Percentiles rank a stretch among this genome's conserved stretches.
Evolutionary conservation across 495 filamentous ascomycete species (phyloP).

Genomic region (Hypoxylon trugodes): DNA sequence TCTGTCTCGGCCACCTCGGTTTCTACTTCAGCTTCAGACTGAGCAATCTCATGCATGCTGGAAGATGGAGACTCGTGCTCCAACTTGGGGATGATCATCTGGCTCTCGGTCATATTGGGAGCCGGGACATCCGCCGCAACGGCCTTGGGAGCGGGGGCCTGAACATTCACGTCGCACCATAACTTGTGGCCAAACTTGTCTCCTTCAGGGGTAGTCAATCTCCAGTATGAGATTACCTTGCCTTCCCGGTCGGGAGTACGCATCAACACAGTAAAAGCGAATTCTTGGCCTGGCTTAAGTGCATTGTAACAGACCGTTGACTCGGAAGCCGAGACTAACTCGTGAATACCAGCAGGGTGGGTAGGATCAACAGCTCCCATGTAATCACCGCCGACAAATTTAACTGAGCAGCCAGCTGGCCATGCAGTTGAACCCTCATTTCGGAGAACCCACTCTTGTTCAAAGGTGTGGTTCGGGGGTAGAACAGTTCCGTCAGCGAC

Average conservation of each 20-base stretch:
- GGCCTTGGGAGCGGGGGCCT: constrained; percentile 41
- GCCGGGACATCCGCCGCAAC: constrained; percentile 20
- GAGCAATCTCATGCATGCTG: constrained; percentile 72
- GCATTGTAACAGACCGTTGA: constrained; percentile 78
- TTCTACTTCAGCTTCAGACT: constrained; percentile 40
- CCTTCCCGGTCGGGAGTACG: constrained; percentile 77
- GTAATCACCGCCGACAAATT: constrained; percentile 90
- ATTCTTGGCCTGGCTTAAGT: constrained; percentile 74
- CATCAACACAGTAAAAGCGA: constrained; percentile 84
- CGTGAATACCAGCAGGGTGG: constrained; percentile 75
- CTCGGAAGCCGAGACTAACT: constrained; percentile 76
- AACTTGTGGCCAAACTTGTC: constrained; percentile 87
- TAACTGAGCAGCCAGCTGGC: constrained; percentile 90
- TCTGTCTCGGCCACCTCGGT: constrained; percentile 33
- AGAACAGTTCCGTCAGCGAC: constrained; percentile 80
- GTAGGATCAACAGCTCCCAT: constrained; percentile 88
- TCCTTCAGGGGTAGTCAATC: constrained; percentile 83
- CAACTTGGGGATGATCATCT: constrained; percentile 97
- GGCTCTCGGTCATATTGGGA: constrained; percentile 55
- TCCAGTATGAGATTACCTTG: constrained; percentile 93
- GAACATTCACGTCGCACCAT: constrained; percentile 90
- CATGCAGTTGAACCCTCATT: constrained; percentile 82
- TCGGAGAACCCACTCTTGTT: constrained; percentile 90
- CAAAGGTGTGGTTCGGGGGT: constrained; percentile 73
- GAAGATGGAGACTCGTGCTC: constrained; percentile 90